Evolutionary conservation across 2,329 filamentous ascomycete species (phyloP), one percentile per base, ranked within the genome.

Genomic region (Colletotrichum spinosum): DNA sequence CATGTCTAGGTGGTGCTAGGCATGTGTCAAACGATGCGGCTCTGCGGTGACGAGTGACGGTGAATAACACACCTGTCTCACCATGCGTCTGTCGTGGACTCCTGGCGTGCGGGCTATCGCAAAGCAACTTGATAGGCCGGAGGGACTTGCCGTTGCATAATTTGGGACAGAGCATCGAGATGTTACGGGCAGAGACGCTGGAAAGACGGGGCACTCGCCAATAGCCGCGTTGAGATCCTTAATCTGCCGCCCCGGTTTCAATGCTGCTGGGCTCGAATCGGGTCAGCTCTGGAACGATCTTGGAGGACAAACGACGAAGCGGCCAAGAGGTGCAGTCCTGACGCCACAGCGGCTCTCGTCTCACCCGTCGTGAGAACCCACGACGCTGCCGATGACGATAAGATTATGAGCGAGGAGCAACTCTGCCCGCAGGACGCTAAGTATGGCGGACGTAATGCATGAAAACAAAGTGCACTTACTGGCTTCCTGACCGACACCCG

Each of bases 381-480:
- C 12, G 10, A 34, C 17, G 46, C 17, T 12, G 7, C 17, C 35
- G 17, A 35, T n/a, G 45, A 34, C 15, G 35, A 33, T 7, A 6
- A 44, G 42, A 55, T 46, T 10, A n/a, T 13, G 41, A 25, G 42
- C 41, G 45, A 56, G 39, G 55, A 49, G 33, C 37, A 34, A 13
- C 37, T 41, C 35, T 37, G 13, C 35, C 12, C 5, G 12, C 45
- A 25, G 4, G 25, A 25, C 25, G 25, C 25, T 25, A 25, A 37
- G 38, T 42, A 50, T 42, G 45, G 35, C 55, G 17, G 45, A 37
- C 55, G 55, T 37, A 42, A 49, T 57, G 55, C 55, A 57, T 45
- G 33, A 41, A 49, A 15, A 34, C 37, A 35, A 25, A 25, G 25
- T 57, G 45, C 37, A 50, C 25, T 50, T 38, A 44, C 55, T 57